Base-by-base conservation (phyloP, 345 rosid species). In the Citrus mangshanensis region DNA sequence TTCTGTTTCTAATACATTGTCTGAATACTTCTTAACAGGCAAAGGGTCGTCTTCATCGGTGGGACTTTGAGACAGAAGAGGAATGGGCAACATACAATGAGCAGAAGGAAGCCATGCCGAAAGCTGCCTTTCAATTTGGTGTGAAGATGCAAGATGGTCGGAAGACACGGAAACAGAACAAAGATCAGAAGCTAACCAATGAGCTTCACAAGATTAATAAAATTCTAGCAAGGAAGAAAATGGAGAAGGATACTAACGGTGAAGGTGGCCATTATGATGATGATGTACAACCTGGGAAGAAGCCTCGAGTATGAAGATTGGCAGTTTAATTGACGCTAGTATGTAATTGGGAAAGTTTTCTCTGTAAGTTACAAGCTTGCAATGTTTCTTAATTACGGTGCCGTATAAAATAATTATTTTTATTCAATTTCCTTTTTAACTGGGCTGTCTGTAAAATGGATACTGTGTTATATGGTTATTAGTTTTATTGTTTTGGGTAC, bases 51-150 rank as follows among this genome's bases (percentile, higher is more conserved):
- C 94, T 93, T 79, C 99, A 93, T 83, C 82, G 97, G 25, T 95
- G 99, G 99, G 99, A 95, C 83, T 93, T 93, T n/a, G 97, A 96
- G 88, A 93, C 99, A 0, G 99, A 95, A 81, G 99, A 96, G 70
- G 97, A 96, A 79, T 96, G 99, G 98, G 99, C 95, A 49, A 88
- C 86, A 54, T 94, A 92, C 85, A 96, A 96, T 64, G 99, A 96
- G 81, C 98, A 96, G 87, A 94, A 96, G 88, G 98, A 96, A 90
- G 99, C 99, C 16, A 94, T 91, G 98, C 99, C 99, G 16, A 96
- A 96, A 87, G 98, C 98, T 10, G 99, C 99, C 9, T 96, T 91
- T 85, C 99, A 96, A 83, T 96, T 96, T 58, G 99, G 99, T 21
- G 97, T 96, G 80, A 96, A 96, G 89, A 96, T 95, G 99, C 99